Evolutionary conservation across 371 early-diverging fungal genomes (phyloP).

Genomic region (Amoeboaphelidium protococcarum): DNA sequence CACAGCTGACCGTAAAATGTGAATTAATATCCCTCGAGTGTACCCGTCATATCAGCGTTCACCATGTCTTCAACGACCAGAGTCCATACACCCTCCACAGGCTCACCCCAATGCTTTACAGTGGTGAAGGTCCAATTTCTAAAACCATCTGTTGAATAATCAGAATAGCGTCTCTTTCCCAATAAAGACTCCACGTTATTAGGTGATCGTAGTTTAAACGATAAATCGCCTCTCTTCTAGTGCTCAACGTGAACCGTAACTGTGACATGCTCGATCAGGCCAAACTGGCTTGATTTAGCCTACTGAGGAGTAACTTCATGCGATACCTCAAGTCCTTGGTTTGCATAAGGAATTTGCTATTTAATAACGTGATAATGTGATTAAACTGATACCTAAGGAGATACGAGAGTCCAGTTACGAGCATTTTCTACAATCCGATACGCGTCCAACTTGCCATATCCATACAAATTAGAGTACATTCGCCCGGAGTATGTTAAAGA

Average conservation of each 20-base stretch:
- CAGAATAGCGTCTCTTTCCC: neutral
- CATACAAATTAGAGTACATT: neutral
- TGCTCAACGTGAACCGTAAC: neutral
- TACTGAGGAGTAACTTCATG: constrained; percentile 1
- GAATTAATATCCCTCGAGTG: too few relatives aligned
- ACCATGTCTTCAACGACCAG: constrained; percentile 4
- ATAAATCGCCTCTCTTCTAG: neutral
- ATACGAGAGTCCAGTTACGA: neutral
- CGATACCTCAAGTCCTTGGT: neutral
- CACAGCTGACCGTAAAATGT: too few relatives aligned
- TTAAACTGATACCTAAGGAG: neutral
- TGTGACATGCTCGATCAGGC: neutral
- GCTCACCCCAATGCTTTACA: constrained; percentile 4
- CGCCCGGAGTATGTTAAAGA: neutral
- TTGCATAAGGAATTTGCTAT: neutral
- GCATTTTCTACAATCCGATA: neutral
- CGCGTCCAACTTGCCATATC: neutral
- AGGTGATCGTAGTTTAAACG: neutral
- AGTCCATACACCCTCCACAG: constrained; percentile 4
- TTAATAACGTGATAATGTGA: neutral
- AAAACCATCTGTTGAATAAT: neutral
- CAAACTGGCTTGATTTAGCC: neutral
- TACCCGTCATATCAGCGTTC: too few relatives aligned
- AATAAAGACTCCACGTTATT: neutral
- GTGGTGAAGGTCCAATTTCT: neutral